Conservation (phyloP, 2,329 filamentous ascomycete species). For the Pyrenochaeta sp. region DNA sequence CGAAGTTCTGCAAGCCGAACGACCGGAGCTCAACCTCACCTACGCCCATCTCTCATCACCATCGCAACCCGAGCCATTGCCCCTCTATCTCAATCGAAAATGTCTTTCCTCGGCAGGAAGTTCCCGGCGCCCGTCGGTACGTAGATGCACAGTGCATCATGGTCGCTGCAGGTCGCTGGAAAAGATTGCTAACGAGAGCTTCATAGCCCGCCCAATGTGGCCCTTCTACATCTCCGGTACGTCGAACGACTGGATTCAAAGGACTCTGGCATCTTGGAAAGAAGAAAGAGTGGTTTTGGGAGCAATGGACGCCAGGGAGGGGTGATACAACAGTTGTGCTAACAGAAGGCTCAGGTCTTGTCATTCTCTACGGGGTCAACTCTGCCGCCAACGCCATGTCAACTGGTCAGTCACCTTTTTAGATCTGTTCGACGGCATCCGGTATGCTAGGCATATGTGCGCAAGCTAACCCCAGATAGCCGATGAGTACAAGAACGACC, state of each 20-base stretch:
- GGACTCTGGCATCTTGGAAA: not conserved
- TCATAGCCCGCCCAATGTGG: conserved; percentile 83
- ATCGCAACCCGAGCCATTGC: conserved; percentile 38
- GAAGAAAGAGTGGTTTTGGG: conserved; percentile 11
- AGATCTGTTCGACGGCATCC: not conserved
- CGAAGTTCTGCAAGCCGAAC: conserved; percentile 30
- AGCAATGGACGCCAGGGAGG: conserved; percentile 8
- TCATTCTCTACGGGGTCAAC: conserved; percentile 94
- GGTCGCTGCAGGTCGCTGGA: no score
- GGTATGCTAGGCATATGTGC: conserved; percentile 1
- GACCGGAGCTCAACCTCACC: conserved; percentile 27
- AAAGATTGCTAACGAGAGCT: conserved; percentile 38
- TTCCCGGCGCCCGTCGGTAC: conserved; percentile 59
- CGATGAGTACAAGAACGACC: conserved; percentile 97
- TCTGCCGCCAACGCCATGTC: conserved; percentile 78
- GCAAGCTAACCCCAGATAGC: conserved; percentile 59
- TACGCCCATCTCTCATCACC: conserved; percentile 40
- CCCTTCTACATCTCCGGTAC: conserved; percentile 96
- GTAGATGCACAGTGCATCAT: no score
- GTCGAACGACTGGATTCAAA: conserved; percentile 46
- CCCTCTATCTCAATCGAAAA: conserved; percentile 43
- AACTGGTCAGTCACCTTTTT: conserved; percentile 68
- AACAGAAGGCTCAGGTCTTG: conserved; percentile 64
- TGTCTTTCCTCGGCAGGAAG: conserved; percentile 60
- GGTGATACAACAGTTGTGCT: conserved; percentile 14